phyloP scores from a whole-genome alignment of 176 grass and related monocot species.

The Carex myosuroides region DNA sequence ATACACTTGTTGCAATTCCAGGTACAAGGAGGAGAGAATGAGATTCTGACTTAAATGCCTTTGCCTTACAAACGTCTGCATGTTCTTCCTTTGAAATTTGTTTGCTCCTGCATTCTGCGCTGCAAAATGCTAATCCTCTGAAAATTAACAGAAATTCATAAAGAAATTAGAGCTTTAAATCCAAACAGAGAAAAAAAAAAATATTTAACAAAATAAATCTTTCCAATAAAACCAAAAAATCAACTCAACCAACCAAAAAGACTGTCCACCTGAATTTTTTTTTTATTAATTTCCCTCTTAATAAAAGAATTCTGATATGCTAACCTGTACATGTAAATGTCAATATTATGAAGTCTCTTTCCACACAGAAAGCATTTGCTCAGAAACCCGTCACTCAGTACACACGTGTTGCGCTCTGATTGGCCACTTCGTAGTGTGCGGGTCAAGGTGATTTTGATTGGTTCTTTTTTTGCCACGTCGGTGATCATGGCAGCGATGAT shows the following conservation, averaged over 20 bases:
- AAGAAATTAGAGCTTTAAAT: not conserved
- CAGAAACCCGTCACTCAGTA: not conserved
- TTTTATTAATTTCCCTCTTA: not conserved
- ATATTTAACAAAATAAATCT: not conserved
- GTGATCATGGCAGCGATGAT: not conserved
- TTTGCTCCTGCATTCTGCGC: not conserved
- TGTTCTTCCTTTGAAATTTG: conserved; percentile 1
- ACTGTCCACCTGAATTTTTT: too few species aligned
- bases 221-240: not conserved
- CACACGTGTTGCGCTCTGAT: not conserved
- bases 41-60: not conserved
- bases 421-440: not conserved
- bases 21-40: not conserved
- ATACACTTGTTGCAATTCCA: not conserved
- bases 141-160: not conserved
- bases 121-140: not conserved
- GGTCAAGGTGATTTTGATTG: not conserved
- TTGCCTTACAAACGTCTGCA: not conserved
- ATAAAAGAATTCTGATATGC: not conserved
- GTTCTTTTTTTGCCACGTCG: not conserved
- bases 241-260: not conserved
- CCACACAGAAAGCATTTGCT: conserved; percentile 5
- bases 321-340: conserved; percentile 15
- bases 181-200: not conserved
- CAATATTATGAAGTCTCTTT: not conserved